These are phyloP conservation scores for Chrysoporthe cubensis DNA, from an alignment of 2,329 filamentous ascomycete genomes.

Conservation along the genomic window DNA sequence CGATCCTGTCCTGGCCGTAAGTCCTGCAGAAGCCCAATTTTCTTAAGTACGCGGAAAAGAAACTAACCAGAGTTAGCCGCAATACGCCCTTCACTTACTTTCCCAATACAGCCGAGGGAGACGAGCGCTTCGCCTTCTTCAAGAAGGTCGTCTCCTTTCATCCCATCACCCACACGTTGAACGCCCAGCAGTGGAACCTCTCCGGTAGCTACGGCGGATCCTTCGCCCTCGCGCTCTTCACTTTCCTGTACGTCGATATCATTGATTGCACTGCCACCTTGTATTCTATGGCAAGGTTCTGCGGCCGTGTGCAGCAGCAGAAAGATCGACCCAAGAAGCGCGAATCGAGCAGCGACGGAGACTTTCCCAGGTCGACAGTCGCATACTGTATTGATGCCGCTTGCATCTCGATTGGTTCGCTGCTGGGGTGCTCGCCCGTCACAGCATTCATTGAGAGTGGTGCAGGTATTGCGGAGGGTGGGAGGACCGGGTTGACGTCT, in stretches of 20 bases:
- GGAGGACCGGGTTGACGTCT: slow-evolving; percentile 81
- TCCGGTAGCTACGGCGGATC: slow-evolving; percentile 57
- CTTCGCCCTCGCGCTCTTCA: slow-evolving; percentile 73
- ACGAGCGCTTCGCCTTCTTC: slow-evolving; percentile 72
- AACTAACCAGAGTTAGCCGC: slow-evolving; percentile 47
- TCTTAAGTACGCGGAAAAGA: slow-evolving; percentile 18
- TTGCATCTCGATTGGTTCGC: slow-evolving; percentile 72
- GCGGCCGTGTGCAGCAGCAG: slow-evolving; percentile 52
- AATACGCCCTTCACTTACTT: slow-evolving; percentile 75
- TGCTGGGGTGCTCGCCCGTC: slow-evolving; percentile 79
- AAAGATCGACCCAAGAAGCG: slow-evolving; percentile 48
- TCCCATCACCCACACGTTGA: slow-evolving; percentile 66
- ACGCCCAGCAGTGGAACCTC: slow-evolving; percentile 69
- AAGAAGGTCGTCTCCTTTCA: slow-evolving; percentile 73
- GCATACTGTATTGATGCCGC: slow-evolving; percentile 76
- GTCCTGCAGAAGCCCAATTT: slow-evolving; percentile 35
- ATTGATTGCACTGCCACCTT: slow-evolving; percentile 78
- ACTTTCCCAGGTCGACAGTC: slow-evolving; percentile 83
- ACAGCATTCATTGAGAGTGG: slow-evolving; percentile 90
- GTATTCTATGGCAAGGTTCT: slow-evolving; percentile 82
- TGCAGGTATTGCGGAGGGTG: slow-evolving; percentile 86
- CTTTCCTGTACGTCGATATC: slow-evolving; percentile 80
- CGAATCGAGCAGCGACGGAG: slow-evolving; percentile 57
- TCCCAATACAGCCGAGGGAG: slow-evolving; percentile 65
- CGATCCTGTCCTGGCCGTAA: slow-evolving; percentile 75